A percentile compares a stretch with the other conserved stretches of the same genome.
Evolutionary conservation across 148 eudicot genomes (phyloP).

Genomic region (Nepenthes gracilis): DNA sequence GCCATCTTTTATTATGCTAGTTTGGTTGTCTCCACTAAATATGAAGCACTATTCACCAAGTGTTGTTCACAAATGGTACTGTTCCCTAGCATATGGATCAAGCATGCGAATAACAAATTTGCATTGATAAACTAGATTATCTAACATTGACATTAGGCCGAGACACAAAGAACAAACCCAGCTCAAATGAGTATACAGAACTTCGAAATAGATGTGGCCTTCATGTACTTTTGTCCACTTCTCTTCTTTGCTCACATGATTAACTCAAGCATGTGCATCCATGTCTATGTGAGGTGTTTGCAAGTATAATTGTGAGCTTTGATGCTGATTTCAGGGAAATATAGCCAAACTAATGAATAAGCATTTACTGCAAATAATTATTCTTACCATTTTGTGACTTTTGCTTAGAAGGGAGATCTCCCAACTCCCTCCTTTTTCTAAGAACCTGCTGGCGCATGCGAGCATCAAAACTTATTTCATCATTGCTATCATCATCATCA

Average conservation of each 20-base stretch:
- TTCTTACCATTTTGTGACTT: conserved; percentile 38
- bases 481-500: conserved; percentile 24
- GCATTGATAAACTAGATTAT: not conserved
- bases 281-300: not conserved
- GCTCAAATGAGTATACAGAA: too few relatives aligned
- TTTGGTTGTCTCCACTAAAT: too few relatives aligned
- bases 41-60: too few relatives aligned
- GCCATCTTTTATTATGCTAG: too few relatives aligned
- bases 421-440: conserved; percentile 56
- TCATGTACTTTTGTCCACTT: too few relatives aligned
- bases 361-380: not conserved
- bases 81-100: not conserved
- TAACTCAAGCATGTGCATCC: not conserved
- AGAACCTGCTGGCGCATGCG: conserved; percentile 87
- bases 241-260: not conserved
- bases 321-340: not conserved
- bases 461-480: conserved; percentile 71
- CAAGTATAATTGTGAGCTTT: too few relatives aligned
- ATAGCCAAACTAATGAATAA: not conserved
- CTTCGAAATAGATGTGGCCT: too few relatives aligned
- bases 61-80: too few relatives aligned
- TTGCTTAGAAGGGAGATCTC: conserved; percentile 50
- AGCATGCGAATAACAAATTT: not conserved
- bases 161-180: not conserved
- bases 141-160: not conserved